A percentile compares a stretch with the other conserved stretches of the same genome.
Conservation (phyloP, 495 filamentous ascomycete genomes). For the Penicillium subrubescens region DNA sequence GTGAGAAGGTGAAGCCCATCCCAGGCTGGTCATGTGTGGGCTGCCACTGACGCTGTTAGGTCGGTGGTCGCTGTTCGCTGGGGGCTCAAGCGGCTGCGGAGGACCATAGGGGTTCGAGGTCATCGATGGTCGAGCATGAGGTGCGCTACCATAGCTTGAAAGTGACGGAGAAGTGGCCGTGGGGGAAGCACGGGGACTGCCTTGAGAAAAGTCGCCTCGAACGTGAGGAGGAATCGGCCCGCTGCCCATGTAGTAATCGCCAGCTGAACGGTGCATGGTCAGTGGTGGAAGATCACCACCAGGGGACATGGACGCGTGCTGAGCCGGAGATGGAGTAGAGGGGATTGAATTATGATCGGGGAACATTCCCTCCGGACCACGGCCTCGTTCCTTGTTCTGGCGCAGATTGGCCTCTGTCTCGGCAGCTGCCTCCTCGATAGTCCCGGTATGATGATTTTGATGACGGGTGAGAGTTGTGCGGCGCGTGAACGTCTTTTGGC, state of each 20-base stretch:
- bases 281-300: constrained; percentile 73
- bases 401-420: constrained; percentile 81
- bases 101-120: constrained; percentile 89
- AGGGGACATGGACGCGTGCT: constrained; percentile 78
- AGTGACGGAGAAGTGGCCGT: constrained; percentile 61
- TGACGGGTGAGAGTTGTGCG: constrained; percentile 93
- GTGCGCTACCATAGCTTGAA: constrained; percentile 57
- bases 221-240: constrained; percentile 80
- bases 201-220: constrained; percentile 74
- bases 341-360: constrained; percentile 81
- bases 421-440: constrained; percentile 88
- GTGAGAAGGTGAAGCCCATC: constrained; percentile 74
- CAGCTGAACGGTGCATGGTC: constrained; percentile 66
- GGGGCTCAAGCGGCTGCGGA: constrained; percentile 86
- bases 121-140: constrained; percentile 62
- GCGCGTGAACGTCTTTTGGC: constrained; percentile 97
- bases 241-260: constrained; percentile 69
- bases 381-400: constrained; percentile 54
- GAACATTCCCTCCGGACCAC: constrained; percentile 71
- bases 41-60: constrained; percentile 68
- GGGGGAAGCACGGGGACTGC: constrained; percentile 70
- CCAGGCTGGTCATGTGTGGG: constrained; percentile 70
- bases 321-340: constrained; percentile 84
- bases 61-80: constrained; percentile 72
- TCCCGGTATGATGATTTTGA: constrained; percentile 94